Evolutionary conservation across 2,329 filamentous ascomycete genomes (phyloP), one percentile per base, ranked within the genome.

Genomic region (Sporothrix pseudoabietina): DNA sequence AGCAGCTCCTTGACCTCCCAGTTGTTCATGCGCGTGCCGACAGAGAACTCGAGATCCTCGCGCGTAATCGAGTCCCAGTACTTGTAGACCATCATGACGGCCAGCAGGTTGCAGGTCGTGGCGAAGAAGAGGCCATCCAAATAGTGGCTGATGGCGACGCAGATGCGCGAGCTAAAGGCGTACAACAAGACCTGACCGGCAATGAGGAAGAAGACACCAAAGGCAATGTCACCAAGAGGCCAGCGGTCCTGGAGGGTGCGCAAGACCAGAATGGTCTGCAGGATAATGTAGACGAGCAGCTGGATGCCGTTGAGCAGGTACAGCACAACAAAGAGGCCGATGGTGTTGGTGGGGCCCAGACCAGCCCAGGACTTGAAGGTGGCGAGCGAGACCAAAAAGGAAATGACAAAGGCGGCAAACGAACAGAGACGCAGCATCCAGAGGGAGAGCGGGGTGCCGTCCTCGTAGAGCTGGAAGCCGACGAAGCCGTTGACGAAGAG

Each of bases 1-100:
- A 96, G 86, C 12, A 93, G 87, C 76, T 98, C 95, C 85, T 98
- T 98, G 80, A 98, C 92, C 80, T 99, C 96, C 96, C 96, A 99
- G 82, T 96, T 98, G 84, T 97, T 97, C 83, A 93, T 92, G 81
- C 95, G 93, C 74, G 94, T 94, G 76, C 95, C 95, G 69, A 99
- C 96, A 2, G 94, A 97, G 83, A 99, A 99, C 81, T 99, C 96
- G 77, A 99, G 91, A 81, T 99, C 96, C 83, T 99, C 96, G 80
- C 93, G 94, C 30, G 96, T 99, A 82, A 99, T 99, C 19, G 94
- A 98, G 80, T 99, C 96, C 96, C 96, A 99, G 86, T 97, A 99
- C 94, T 99, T 99, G 88, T 99, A 99, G 52, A 99, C 91, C 96
- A 98, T 99, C 96, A 99, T 99, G 75, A 99, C 95, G 14, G 91